phyloP scores from a whole-genome alignment of 75 land plant species.

The Gnetum montanum region DNA sequence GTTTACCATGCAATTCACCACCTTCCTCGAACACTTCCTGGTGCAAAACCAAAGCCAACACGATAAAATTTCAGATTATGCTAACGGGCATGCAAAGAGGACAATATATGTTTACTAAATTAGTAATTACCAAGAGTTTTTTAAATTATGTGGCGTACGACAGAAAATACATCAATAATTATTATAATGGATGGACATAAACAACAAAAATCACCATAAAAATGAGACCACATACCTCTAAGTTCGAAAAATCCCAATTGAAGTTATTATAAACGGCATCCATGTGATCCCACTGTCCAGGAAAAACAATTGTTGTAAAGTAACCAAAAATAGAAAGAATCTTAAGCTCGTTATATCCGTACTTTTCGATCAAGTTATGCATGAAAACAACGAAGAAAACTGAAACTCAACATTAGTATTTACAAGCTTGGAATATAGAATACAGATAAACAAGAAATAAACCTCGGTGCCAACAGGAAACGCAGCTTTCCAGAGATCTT shows the following conservation, averaged over 20 bases:
- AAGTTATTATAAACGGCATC: slow-evolving; percentile 64
- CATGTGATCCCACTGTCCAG: slow-evolving; percentile 84
- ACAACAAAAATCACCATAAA: too few species aligned
- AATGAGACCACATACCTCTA: slow-evolving; percentile 50
- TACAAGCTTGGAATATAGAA: background rate
- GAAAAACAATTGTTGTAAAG: background rate
- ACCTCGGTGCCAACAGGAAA: slow-evolving; percentile 82
- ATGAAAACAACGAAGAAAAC: too few species aligned
- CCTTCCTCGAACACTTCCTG: slow-evolving; percentile 90
- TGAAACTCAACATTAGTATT: too few species aligned
- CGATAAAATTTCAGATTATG: too few species aligned
- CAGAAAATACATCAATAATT: slow-evolving; percentile 2
- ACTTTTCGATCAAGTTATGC: too few species aligned
- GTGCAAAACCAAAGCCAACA: background rate
- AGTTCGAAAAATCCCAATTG: slow-evolving; percentile 81
- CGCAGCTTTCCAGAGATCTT: slow-evolving; percentile 63
- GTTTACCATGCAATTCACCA: slow-evolving; percentile 62
- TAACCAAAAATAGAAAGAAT: background rate
- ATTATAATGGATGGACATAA: too few species aligned
- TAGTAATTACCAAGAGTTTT: too few species aligned
- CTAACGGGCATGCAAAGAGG: too few species aligned
- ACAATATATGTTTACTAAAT: too few species aligned
- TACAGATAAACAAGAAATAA: slow-evolving; percentile 6
- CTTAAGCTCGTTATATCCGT: background rate
- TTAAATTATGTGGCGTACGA: too few species aligned